These are phyloP conservation scores for Noccaea bulbosa DNA, from an alignment of 345 rosid species.

Conservation along the genomic window DNA sequence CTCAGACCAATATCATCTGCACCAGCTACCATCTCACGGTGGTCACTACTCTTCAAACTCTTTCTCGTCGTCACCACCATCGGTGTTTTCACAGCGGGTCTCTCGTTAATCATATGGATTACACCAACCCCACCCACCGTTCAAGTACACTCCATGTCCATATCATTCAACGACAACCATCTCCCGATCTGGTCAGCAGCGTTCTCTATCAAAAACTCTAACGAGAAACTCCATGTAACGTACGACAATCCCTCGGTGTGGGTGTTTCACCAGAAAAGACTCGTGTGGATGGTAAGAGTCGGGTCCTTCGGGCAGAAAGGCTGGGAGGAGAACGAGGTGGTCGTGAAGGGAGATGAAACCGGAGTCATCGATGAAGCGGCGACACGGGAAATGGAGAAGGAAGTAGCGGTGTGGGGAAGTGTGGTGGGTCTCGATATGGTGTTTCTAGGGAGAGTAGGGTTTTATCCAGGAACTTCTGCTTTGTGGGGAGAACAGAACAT, in stretches of 20 bases:
- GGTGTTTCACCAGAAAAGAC: slow-evolving; percentile 10
- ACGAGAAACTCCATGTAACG: slow-evolving; percentile 22
- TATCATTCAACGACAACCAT: slow-evolving; percentile 15
- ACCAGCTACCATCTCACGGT: slow-evolving; percentile 25
- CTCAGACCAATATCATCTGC: not conserved
- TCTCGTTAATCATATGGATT: slow-evolving; percentile 23
- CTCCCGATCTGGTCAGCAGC: slow-evolving; percentile 30
- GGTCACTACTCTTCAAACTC: slow-evolving; percentile 13
- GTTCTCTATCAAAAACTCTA: slow-evolving; percentile 37
- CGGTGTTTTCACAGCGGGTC: not conserved
- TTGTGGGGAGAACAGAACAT: slow-evolving; percentile 37
- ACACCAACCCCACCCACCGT: slow-evolving; percentile 35
- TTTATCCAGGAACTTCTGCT: slow-evolving; percentile 31
- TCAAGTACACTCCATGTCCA: slow-evolving; percentile 21
- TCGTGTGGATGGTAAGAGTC: not conserved
- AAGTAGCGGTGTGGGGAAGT: slow-evolving; percentile 20
- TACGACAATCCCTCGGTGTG: slow-evolving; percentile 24
- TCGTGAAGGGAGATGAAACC: slow-evolving; percentile 27
- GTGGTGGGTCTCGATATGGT: slow-evolving; percentile 14
- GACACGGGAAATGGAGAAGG: slow-evolving; percentile 12
- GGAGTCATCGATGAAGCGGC: slow-evolving; percentile 19
- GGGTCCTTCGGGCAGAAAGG: slow-evolving; percentile 18
- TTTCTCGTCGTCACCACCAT: not conserved
- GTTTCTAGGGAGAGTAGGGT: slow-evolving; percentile 31
- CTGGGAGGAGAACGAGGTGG: slow-evolving; percentile 21